Base-by-base conservation (phyloP, 345 rosid genomes). In the Populus davidiana region DNA sequence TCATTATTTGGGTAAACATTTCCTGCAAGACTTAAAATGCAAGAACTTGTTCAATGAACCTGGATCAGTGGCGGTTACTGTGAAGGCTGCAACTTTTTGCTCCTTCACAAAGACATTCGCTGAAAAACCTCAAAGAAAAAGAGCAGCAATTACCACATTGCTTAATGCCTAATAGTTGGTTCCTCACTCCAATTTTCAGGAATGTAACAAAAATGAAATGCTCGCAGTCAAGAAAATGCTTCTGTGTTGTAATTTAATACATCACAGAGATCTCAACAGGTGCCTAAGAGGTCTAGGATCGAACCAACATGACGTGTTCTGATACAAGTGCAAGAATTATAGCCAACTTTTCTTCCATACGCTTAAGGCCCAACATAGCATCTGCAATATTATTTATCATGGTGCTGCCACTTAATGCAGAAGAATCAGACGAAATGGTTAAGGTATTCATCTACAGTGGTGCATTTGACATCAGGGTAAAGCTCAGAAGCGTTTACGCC, bases 401-500 rank as follows among this genome's bases (percentile, higher is more conserved):
- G 35, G 39, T 9, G 31, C 31, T 50, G 56, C 56, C 7, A n/a
- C 25, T 8, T 6, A 14, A 25, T 27, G 61, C 29, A 13, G 69
- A 85, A 85, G 66, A 35, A 71, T 85, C 83, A 94, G 71, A 69
- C 90, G 25, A 92, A 91, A 17, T 56, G 82, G 35, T 76, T 78
- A 7, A 92, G 94, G 75, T 73, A 82, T 33, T 94, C 96, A 6
- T 92, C 97, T 70, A 90, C 87, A 3, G 84, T 90, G 14, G 93
- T 88, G 87, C 90, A 88, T 49, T 92, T 87, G 74, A 94, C 90
- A 73, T 92, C 91, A 25, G 93, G 97, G 83, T 89, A 92, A 44
- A 92, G 89, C 91, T 89, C 86, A 43, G 97, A 90, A 49, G 98
- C 97, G 79, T 92, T 96, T 16, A 82, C 75, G 11, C 94, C 96